Conservation (phyloP, 768 basidiomycete species). For the Amanita jacksonii region DNA sequence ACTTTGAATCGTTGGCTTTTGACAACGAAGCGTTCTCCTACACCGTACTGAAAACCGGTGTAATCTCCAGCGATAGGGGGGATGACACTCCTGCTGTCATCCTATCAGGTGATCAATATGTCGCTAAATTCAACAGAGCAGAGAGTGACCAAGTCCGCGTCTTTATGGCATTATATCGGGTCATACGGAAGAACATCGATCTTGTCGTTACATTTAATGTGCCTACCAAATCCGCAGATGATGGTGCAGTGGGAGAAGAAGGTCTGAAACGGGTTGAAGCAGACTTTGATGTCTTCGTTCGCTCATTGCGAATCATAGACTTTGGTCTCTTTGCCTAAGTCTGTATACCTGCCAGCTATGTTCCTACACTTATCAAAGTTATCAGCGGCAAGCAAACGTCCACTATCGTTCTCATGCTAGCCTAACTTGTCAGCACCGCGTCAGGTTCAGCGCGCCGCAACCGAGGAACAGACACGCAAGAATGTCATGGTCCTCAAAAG, state of each 20-base stretch:
- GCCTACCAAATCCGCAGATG: constrained; percentile 43
- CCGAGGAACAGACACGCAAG: too few species aligned
- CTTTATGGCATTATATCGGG: constrained; percentile 72
- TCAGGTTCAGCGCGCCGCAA: too few species aligned
- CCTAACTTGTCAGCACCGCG: too few species aligned
- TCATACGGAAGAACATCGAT: constrained; percentile 64
- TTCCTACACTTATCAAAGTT: too few species aligned
- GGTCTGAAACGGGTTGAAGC: constrained; percentile 25
- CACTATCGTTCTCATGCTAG: too few species aligned
- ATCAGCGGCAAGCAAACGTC: too few species aligned
- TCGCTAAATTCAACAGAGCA: constrained; percentile 67
- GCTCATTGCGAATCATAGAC: constrained; percentile 57
- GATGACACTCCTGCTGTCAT: constrained; percentile 49
- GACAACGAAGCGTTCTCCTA: constrained; percentile 69
- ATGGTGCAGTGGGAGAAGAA: constrained; percentile 31
- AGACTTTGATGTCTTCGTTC: constrained; percentile 46
- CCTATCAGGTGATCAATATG: constrained; percentile 59
- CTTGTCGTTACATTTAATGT: constrained; percentile 81
- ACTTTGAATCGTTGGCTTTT: constrained; percentile 84
- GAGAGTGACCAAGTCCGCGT: constrained; percentile 63
- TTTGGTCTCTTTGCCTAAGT: constrained; percentile 56
- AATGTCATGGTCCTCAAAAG: too few species aligned
- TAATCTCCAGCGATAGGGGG: constrained; percentile 30
- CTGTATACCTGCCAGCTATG: too few species aligned
- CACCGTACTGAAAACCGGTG: constrained; percentile 32